Percentiles rank a stretch among this genome's conserved stretches.
Conservation (phyloP, 331 rosid genomes). For the Ulmus americana region DNA sequence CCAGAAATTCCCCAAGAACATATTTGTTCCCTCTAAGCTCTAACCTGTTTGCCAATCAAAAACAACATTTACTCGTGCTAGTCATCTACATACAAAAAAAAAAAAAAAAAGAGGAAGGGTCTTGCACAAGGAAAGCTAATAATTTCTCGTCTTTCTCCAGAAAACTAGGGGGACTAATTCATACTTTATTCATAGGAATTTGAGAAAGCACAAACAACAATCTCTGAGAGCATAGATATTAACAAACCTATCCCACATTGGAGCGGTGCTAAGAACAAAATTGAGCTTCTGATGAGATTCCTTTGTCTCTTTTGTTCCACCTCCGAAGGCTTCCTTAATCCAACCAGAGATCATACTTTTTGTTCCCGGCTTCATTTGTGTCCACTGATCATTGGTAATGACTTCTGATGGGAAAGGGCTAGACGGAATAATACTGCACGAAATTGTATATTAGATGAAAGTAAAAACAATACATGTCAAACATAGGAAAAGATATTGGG, state of each 20-base stretch:
- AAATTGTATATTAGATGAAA: neutral
- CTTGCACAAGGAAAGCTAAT: neutral
- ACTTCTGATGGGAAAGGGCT: conserved; percentile 66
- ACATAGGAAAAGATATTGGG: neutral
- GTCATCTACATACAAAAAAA: neutral
- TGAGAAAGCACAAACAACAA: conserved; percentile 8
- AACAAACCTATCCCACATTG: conserved; percentile 91
- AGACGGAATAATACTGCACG: conserved; percentile 47
- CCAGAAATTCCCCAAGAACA: conserved; percentile 76
- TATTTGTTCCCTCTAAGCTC: conserved; percentile 65
- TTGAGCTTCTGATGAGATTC: conserved; percentile 66
- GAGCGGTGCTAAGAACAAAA: conserved; percentile 66
- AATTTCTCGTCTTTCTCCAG: neutral
- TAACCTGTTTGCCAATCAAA: conserved; percentile 41
- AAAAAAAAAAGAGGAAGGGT: neutral
- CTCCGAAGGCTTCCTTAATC: conserved; percentile 57
- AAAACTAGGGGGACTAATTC: neutral
- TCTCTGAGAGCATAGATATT: conserved; percentile 9
- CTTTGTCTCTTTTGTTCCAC: conserved; percentile 65
- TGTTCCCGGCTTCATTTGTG: conserved; percentile 59
- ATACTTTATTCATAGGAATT: neutral
- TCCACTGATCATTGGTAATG: conserved; percentile 59
- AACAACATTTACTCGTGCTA: neutral
- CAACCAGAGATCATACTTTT: conserved; percentile 54
- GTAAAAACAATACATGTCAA: neutral